Evolutionary conservation across 805 yeast species (phyloP).

Genomic region (Spencermartinsiella europaea): DNA sequence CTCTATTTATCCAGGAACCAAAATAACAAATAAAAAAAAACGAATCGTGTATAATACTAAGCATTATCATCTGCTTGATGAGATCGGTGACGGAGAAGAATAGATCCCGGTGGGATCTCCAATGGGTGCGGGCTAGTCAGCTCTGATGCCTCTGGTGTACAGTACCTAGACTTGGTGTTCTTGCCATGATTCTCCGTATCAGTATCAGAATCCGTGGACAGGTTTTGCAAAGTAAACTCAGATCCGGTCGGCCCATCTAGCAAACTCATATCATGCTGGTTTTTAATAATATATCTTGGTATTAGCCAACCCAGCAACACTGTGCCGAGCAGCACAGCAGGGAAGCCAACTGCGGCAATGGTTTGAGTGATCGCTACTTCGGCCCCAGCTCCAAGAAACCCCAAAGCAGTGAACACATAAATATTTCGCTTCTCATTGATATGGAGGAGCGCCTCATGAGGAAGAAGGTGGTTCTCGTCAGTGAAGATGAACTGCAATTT

Average conservation of each 20-base stretch:
- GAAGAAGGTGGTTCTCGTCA: slow-evolving; percentile 44
- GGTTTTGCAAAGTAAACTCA: slow-evolving; percentile 33
- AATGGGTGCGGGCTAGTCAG: neutral
- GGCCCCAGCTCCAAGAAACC: slow-evolving; percentile 63
- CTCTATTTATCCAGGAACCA: neutral
- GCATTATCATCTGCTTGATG: neutral
- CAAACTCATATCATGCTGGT: slow-evolving; percentile 50
- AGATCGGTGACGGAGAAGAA: neutral
- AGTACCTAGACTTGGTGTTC: neutral
- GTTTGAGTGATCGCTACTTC: slow-evolving; percentile 86
- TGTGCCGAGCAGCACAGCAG: slow-evolving; percentile 66
- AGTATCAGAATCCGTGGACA: slow-evolving; percentile 12
- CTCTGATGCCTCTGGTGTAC: neutral
- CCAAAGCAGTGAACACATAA: slow-evolving; percentile 49
- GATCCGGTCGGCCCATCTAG: slow-evolving; percentile 57
- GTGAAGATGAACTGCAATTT: slow-evolving; percentile 58
- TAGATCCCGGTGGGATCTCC: neutral
- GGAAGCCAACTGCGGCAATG: slow-evolving; percentile 90
- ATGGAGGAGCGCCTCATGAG: slow-evolving; percentile 30
- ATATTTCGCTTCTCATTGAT: slow-evolving; percentile 36
- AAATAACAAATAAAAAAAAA: too few relatives aligned
- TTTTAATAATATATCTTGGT: slow-evolving; percentile 48
- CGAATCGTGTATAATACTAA: neutral
- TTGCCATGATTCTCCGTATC: neutral
- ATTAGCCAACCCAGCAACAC: slow-evolving; percentile 62